Base-by-base conservation (phyloP, 495 filamentous ascomycete genomes). In the Chaetomium cochliodes region DNA sequence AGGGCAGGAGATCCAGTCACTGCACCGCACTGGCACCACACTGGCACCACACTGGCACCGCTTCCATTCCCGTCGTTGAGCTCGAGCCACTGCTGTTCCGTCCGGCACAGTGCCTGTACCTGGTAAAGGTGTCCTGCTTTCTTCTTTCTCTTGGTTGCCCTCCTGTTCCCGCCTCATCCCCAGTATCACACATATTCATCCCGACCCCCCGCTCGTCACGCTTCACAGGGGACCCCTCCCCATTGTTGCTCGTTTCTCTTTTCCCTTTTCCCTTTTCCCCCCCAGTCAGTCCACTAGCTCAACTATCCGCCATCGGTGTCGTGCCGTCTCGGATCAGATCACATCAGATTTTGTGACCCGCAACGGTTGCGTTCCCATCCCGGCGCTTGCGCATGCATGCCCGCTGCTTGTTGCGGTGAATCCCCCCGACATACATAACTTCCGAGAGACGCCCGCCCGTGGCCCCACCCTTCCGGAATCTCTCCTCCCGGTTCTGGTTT, bases 401-500 rank as follows among this genome's bases (percentile, higher is more conserved):
- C 28, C 53, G 26, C 5, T 22, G 23, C 18, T 46, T 7, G 33
- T 41, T 50, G 60, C 62, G 60, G 60, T 65, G 56, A 68, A 65
- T 39, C 33, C 33, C 54, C 54, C 63, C 60, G 49, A 52, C 52
- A 44, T 56, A 56, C 72, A 69, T 77, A 79, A 80, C 75, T 65
- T 59, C 51, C 75, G 74, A 72, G 76, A 74, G 68, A 59, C 71
- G 74, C 77, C 33, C 33, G 33, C 33, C 33, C 77, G 69, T 65
- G 64, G 67, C 68, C 70, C 70, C 72, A 70, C 73, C 66, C 42
- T 53, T 20, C 67, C 66, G 70, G 69, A 69, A 58, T 67, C 69
- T 71, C 67, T 76, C n/a, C 70, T 76, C 68, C 58, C 67, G 73
- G 68, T 73, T 78, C 71, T 69, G 72, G 69, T 69, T 63, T 22